Evolutionary conservation across 495 filamentous ascomycete genomes (phyloP).

Genomic region (Parmelia sp.): DNA sequence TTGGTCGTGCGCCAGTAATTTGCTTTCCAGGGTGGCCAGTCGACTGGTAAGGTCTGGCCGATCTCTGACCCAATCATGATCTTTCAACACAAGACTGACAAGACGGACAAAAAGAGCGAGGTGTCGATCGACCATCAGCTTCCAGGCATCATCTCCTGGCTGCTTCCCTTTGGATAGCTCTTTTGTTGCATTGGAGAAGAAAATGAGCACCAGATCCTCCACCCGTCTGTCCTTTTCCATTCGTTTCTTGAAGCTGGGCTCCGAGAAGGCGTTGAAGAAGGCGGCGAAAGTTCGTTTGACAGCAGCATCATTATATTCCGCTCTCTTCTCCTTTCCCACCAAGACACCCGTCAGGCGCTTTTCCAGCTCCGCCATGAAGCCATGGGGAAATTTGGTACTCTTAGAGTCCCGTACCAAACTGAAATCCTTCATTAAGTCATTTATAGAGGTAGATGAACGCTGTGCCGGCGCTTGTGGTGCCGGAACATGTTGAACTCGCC

Average conservation of each 20-base stretch:
- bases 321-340: constrained; percentile 63
- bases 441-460: constrained; percentile 64
- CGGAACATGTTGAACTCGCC: constrained; percentile 74
- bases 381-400: constrained; percentile 73
- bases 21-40: constrained; percentile 78
- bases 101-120: constrained; percentile 92
- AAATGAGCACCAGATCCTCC: constrained; percentile 83
- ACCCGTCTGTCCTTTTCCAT: constrained; percentile 92
- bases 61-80: constrained; percentile 72
- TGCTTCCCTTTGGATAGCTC: constrained; percentile 74
- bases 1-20: constrained; percentile 91
- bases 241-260: constrained; percentile 61
- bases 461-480: constrained; percentile 53
- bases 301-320: constrained; percentile 68
- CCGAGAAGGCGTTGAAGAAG: constrained; percentile 70
- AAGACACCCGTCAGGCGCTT: constrained; percentile 61
- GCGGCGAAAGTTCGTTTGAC: constrained; percentile 77
- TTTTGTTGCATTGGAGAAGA: constrained; percentile 85
- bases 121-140: constrained; percentile 86
- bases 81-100: constrained; percentile 69
- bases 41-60: constrained; percentile 73
- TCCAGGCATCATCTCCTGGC: constrained; percentile 84
- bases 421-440: constrained; percentile 69
- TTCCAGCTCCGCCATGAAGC: constrained; percentile 63
- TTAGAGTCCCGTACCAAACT: constrained; percentile 66